phyloP scores from a whole-genome alignment of 805 yeast genomes.

The Pichia heedii region DNA sequence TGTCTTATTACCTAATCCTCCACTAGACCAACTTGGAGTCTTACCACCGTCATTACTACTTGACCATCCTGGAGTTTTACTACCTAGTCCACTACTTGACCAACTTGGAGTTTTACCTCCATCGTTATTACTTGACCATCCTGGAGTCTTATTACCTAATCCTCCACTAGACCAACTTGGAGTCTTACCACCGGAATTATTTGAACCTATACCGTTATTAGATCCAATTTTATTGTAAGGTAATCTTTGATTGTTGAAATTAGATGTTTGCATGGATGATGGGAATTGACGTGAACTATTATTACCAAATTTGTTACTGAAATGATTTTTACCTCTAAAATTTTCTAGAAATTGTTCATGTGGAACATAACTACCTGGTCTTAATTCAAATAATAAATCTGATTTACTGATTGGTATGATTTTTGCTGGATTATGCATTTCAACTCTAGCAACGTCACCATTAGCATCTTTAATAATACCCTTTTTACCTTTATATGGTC shows the following conservation, averaged over 20 bases:
- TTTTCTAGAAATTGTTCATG: conserved; percentile 64
- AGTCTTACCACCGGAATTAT: conserved; percentile 23
- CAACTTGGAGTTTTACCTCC: conserved; percentile 36
- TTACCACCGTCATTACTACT: conserved; percentile 31
- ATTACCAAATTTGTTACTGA: background rate
- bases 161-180: conserved; percentile 28
- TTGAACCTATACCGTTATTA: conserved; percentile 12
- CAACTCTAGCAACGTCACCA: conserved; percentile 85
- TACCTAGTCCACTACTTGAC: conserved; percentile 18
- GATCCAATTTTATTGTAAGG: background rate
- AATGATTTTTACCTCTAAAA: conserved; percentile 26
- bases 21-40: conserved; percentile 33
- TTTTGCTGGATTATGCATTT: conserved; percentile 86
- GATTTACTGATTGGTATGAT: conserved; percentile 76
- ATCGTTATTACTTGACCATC: conserved; percentile 35
- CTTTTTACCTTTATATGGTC: conserved; percentile 92
- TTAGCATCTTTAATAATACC: conserved; percentile 93
- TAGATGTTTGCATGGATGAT: background rate
- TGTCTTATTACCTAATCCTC: conserved; percentile 9
- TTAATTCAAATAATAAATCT: conserved; percentile 60
- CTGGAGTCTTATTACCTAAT: conserved; percentile 37
- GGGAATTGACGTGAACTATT: background rate
- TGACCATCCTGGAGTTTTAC: conserved; percentile 39
- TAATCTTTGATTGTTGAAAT: background rate
- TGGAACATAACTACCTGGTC: conserved; percentile 63